A percentile compares a stretch with the other conserved stretches of the same genome.
These are phyloP conservation scores for Amanita subjunquillea DNA, from an alignment of 768 basidiomycete genomes.

Conservation along the genomic window DNA sequence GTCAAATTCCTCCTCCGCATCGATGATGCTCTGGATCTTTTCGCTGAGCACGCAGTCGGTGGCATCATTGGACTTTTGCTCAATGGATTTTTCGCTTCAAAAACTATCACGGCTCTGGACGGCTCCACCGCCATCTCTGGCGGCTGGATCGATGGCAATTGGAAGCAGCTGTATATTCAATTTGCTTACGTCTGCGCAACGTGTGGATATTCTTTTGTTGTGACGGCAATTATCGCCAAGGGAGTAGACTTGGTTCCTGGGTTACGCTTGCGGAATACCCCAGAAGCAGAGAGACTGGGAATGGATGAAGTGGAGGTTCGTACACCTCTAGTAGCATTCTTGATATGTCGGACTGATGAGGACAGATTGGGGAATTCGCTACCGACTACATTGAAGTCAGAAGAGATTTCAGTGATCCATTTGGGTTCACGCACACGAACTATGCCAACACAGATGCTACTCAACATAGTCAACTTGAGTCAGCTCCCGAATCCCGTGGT, in stretches of 20 bases:
- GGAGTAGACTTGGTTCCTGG: conserved; percentile 47
- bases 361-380: conserved; percentile 59
- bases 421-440: background rate
- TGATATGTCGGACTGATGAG: background rate
- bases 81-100: conserved; percentile 70
- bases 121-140: conserved; percentile 48
- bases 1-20: conserved; percentile 62
- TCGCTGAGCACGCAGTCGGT: conserved; percentile 84
- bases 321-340: background rate
- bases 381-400: conserved; percentile 62
- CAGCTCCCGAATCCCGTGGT: background rate
- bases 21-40: conserved; percentile 89
- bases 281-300: conserved; percentile 49
- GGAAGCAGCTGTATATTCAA: conserved; percentile 75
- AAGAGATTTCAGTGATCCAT: conserved; percentile 45
- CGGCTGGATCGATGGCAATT: conserved; percentile 70
- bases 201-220: conserved; percentile 48
- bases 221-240: conserved; percentile 53
- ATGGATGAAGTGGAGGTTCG: conserved; percentile 65
- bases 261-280: conserved; percentile 39
- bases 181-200: conserved; percentile 52
- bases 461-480: background rate
- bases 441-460: background rate
- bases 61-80: conserved; percentile 66
- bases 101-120: conserved; percentile 54